Evolutionary conservation across 371 early-diverging fungal species (phyloP).

Genomic region (Choanephora cucurbitarum): DNA sequence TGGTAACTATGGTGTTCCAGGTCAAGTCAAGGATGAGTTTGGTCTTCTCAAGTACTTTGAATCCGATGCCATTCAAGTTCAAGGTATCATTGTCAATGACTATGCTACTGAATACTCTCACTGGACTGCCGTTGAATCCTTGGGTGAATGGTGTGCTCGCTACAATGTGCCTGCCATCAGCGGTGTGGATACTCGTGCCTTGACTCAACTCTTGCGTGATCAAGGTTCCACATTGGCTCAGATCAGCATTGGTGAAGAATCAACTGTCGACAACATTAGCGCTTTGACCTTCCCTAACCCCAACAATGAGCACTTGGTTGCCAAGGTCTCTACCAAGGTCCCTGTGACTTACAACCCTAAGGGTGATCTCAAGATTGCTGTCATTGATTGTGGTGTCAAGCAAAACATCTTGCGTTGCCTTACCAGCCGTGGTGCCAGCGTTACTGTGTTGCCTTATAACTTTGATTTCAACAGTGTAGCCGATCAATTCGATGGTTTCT

Average conservation of each 20-base stretch:
- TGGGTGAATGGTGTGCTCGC: conserved; percentile 87
- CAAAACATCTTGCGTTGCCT: conserved; percentile 90
- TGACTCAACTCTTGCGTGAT: conserved; percentile 91
- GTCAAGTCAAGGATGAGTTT: conserved; percentile 71
- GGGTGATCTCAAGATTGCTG: conserved; percentile 74
- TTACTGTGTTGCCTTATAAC: conserved; percentile 89
- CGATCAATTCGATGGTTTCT: conserved; percentile 82
- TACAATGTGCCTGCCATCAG: conserved; percentile 88
- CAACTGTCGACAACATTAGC: conserved; percentile 34
- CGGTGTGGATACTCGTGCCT: conserved; percentile 92
- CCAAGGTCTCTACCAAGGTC: conserved; percentile 57
- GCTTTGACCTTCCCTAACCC: conserved; percentile 68
- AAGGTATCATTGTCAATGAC: conserved; percentile 88
- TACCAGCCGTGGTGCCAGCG: conserved; percentile 74
- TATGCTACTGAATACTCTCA: conserved; percentile 90
- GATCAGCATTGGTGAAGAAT: conserved; percentile 61
- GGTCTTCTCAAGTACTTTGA: conserved; percentile 90
- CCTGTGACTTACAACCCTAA: conserved; percentile 73
- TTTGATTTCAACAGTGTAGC: conserved; percentile 63
- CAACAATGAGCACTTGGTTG: conserved; percentile 64
- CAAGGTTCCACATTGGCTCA: conserved; percentile 90
- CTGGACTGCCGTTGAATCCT: conserved; percentile 85
- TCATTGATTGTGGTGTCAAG: conserved; percentile 93
- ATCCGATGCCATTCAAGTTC: conserved; percentile 88
- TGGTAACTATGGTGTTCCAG: conserved; percentile 97